A percentile compares a stretch with the other conserved stretches of the same genome.
Evolutionary conservation across 208 protist species (phyloP).

Genomic region (Trypanosoma brucei): DNA sequence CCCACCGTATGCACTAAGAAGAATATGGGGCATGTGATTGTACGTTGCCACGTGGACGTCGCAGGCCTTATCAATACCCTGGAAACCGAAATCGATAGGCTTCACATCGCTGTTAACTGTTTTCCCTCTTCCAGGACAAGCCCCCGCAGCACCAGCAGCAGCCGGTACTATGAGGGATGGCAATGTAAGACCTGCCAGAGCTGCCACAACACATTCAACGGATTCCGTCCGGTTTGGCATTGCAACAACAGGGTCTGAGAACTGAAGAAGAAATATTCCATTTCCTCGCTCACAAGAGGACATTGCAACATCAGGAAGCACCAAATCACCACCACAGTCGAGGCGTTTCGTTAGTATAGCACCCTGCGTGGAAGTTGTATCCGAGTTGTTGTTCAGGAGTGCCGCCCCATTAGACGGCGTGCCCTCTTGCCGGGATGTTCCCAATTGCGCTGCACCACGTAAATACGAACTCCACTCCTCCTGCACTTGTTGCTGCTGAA

Average conservation of each 20-base stretch:
- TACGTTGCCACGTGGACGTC: conserved; percentile 36
- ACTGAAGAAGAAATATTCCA: conserved; percentile 67
- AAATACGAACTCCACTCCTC: not conserved
- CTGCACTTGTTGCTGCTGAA: conserved; percentile 5
- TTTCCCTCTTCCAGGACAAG: not conserved
- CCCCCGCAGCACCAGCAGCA: not conserved
- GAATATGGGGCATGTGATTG: conserved; percentile 43
- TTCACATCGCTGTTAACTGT: conserved; percentile 1
- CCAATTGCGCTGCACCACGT: not conserved
- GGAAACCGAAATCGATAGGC: not conserved
- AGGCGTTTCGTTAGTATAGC: conserved; percentile 54
- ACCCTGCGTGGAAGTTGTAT: conserved; percentile 16
- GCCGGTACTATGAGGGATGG: conserved; percentile 17
- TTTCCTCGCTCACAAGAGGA: conserved; percentile 31
- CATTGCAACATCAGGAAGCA: conserved; percentile 62
- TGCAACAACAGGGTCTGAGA: conserved; percentile 40
- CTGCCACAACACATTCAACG: conserved; percentile 67
- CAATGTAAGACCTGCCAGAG: conserved; percentile 55
- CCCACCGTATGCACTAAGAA: conserved; percentile 22
- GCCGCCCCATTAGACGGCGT: not conserved
- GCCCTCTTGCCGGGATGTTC: not conserved
- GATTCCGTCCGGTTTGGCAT: conserved; percentile 44
- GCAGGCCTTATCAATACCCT: not conserved
- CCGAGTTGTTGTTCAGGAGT: conserved; percentile 6
- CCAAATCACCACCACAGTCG: conserved; percentile 54